Conservation (phyloP, 208 protist species). For the Trypanosoma brucei region DNA sequence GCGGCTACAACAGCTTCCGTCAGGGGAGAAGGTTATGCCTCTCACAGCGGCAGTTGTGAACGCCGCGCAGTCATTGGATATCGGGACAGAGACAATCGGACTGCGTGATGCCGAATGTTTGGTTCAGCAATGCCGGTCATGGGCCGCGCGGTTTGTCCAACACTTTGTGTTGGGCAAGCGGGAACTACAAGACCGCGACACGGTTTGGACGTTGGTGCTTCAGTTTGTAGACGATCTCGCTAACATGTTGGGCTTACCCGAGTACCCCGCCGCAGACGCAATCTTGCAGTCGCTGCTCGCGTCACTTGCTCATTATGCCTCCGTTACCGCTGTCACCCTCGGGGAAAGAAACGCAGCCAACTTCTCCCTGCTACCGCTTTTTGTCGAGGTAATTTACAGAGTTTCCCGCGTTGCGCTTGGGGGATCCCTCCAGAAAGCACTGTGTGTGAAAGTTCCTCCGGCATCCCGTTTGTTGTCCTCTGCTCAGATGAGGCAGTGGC, state of each 20-base stretch:
- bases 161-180: conserved; percentile 31
- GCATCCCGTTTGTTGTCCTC: conserved; percentile 1
- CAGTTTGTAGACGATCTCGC: conserved; percentile 70
- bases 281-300: conserved; percentile 56
- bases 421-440: conserved; percentile 7
- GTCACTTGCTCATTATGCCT: conserved; percentile 30
- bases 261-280: conserved; percentile 72
- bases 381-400: conserved; percentile 59
- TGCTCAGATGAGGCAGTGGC: conserved; percentile 19
- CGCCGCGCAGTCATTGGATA: conserved; percentile 65
- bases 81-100: conserved; percentile 20
- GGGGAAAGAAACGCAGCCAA: conserved; percentile 5
- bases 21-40: conserved; percentile 41
- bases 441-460: neutral
- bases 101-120: conserved; percentile 24
- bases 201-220: conserved; percentile 27
- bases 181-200: conserved; percentile 34
- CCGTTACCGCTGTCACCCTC: conserved; percentile 5
- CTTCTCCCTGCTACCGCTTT: conserved; percentile 34
- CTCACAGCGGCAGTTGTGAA: conserved; percentile 62
- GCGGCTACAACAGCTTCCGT: conserved; percentile 29
- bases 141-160: conserved; percentile 39
- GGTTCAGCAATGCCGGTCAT: conserved; percentile 57
- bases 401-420: conserved; percentile 55
- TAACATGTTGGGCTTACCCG: conserved; percentile 57